Evolutionary conservation across 1,284 basidiomycete species (phyloP).

Genomic region (Baeospora myosura): DNA sequence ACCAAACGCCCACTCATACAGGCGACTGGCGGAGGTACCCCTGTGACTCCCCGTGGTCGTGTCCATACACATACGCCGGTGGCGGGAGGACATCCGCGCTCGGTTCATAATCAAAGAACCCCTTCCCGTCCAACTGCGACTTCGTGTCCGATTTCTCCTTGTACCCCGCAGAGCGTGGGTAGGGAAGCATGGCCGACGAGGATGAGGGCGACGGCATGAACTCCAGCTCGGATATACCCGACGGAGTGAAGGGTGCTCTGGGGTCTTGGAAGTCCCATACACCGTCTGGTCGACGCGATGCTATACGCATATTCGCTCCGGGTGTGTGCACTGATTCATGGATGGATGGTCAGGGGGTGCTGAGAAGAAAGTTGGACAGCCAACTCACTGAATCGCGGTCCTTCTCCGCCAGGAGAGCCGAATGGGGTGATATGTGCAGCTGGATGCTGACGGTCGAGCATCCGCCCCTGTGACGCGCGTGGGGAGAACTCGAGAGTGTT

Average conservation of each 20-base stretch:
- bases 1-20: too few relatives aligned
- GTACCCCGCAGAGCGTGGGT: neutral
- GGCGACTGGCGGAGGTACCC: too few relatives aligned
- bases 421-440: neutral
- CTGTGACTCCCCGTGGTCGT: too few relatives aligned
- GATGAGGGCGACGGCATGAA: constrained; percentile 19
- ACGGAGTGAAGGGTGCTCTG: constrained; percentile 28
- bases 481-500: neutral
- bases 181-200: neutral
- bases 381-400: neutral
- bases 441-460: neutral
- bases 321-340: constrained; percentile 36
- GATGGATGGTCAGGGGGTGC: too few relatives aligned
- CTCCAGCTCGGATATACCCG: constrained; percentile 27
- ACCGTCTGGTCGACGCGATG: constrained; percentile 32
- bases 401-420: neutral
- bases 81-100: constrained; percentile 5
- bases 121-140: neutral
- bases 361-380: too few relatives aligned
- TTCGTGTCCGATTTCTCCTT: neutral
- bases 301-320: constrained; percentile 38
- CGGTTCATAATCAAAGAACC: neutral
- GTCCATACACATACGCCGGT: constrained; percentile 7
- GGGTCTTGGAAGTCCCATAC: constrained; percentile 37
- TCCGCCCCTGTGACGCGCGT: neutral